Conservation (phyloP, 306 rosid species). For the Bauhinia variegata region DNA sequence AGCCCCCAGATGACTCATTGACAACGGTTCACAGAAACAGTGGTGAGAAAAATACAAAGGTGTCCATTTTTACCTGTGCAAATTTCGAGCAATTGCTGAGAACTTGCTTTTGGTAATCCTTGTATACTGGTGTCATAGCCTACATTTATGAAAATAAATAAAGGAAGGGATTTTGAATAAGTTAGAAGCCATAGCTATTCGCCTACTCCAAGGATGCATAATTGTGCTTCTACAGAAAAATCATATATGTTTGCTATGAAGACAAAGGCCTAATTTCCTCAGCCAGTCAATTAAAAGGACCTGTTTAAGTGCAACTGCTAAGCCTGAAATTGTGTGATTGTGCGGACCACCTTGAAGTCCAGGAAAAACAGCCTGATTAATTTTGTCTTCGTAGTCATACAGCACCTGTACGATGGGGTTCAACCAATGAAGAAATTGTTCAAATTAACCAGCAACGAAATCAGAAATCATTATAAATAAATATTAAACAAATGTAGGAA, state of each 20-base stretch:
- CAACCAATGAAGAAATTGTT: slow-evolving; percentile 29
- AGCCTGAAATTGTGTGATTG: slow-evolving; percentile 84
- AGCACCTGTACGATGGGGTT: slow-evolving; percentile 55
- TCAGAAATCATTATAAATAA: slow-evolving; percentile 17
- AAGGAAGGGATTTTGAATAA: slow-evolving; percentile 30
- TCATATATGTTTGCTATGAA: slow-evolving; percentile 21
- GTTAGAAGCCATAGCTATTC: neutral
- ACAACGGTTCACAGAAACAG: slow-evolving; percentile 9
- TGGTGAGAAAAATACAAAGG: neutral
- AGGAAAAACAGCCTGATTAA: slow-evolving; percentile 92
- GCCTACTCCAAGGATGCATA: slow-evolving; percentile 28
- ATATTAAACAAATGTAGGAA: slow-evolving; percentile 1
- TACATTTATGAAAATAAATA: slow-evolving; percentile 42
- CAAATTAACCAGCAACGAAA: slow-evolving; percentile 31
- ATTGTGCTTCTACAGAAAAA: slow-evolving; percentile 22
- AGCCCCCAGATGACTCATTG: neutral
- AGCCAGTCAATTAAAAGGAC: slow-evolving; percentile 44
- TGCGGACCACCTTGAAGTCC: slow-evolving; percentile 99
- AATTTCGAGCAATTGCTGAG: slow-evolving; percentile 70
- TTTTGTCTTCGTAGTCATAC: slow-evolving; percentile 79
- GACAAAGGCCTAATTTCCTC: slow-evolving; percentile 26
- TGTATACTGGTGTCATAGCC: slow-evolving; percentile 86
- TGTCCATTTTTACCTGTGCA: slow-evolving; percentile 63
- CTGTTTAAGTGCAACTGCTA: slow-evolving; percentile 94
- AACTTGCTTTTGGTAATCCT: slow-evolving; percentile 89